Base-by-base conservation (phyloP, 805 yeast genomes). In the Spathaspora passalidarum region DNA sequence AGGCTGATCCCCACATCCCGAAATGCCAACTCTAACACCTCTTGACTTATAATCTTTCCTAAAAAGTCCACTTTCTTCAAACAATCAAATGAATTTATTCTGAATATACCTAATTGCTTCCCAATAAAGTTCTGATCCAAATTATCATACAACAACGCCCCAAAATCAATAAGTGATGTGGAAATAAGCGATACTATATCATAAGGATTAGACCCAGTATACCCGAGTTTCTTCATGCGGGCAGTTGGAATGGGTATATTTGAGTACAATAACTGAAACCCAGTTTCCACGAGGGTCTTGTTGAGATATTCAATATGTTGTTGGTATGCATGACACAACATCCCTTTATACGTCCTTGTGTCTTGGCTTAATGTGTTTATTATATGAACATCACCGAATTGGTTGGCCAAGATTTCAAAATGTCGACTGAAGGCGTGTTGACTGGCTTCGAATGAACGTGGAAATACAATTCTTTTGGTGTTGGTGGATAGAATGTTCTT, bases 401-500 rank as follows among this genome's bases (percentile, higher is more conserved):
- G 81, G 25, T 60, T 56, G n/a, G 65, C 61, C 23, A 80, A 54
- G 2, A 56, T 57, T 42, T 78, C 81, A 52, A 79, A 76, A 54
- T 79, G 82, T 34, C 76, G 64, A 18, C 62, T 54, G 44, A 79
- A 74, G 0, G 82, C 80, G 59, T 75, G 78, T 44, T 72, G 76
- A 2, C 81, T 72, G 1, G 82, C 79, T 47, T 79, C 83, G 40
- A 70, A 69, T 1, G 82, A 76, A 42, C 81, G 63, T 1, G 80
- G 76, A 48, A 78, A 74, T 10, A 68, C 66, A 10, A 72, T 54
- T 32, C 67, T 66, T 49, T 71, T 75, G n/a, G 75, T 72, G 40
- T 56, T 59, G 32, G 57, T 61, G 8, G 58, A 51, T 8, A 73
- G 60, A 8, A 78, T 48, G 23, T 54, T 62, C 45, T 59, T 63